Evolutionary conservation across 2,329 filamentous ascomycete species (phyloP), one percentile per base, ranked within the genome.

Genomic region (Chaetomiaceae sp.): DNA sequence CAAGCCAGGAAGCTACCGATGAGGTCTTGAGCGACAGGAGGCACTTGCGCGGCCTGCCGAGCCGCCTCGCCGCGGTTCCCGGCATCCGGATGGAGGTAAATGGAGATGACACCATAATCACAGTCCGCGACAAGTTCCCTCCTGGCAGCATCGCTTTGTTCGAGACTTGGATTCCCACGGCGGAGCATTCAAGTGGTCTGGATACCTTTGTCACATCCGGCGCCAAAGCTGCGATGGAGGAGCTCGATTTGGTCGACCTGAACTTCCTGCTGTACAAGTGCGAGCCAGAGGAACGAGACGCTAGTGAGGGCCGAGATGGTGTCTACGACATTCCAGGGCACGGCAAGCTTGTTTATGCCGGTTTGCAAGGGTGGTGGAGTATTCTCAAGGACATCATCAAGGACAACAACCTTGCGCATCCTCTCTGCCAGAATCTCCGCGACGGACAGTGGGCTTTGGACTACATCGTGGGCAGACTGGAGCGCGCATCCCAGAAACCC

Each of bases 341-440:
- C 65, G 92, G 91, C 2, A 84, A 87, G 54, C 79, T 96, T 37
- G 89, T 96, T 2, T 99, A 97, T 69, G 92, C 92, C 55, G 94
- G 94, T 56, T 78, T 99, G n/a, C 94, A 99, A 69, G 95, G 95
- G 33, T 99, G 94, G 92, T 96, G 92, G 90, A 96, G 90, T 67
- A 76, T 96, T 1, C 74, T 99, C 37, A 86, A 90, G 62, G 78
- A 87, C 53, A 86, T 99, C 57, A 88, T 97, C 62, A 81, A 79
- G 46, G 84, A 94, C 58, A 99, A 99, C 67, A 84, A 97, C 66
- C 80, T 99, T 8, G 94, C 89, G 0, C 94, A 99, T 66, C 89
- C 94, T 0, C 78, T 99, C 10, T 97, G 92, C 69, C 86, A 96
- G 64, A 92, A 99, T 65, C 80, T 99, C 5, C 85, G 94, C 46